Conservation (phyloP, 331 rosid genomes). For the Acacia concinna region DNA sequence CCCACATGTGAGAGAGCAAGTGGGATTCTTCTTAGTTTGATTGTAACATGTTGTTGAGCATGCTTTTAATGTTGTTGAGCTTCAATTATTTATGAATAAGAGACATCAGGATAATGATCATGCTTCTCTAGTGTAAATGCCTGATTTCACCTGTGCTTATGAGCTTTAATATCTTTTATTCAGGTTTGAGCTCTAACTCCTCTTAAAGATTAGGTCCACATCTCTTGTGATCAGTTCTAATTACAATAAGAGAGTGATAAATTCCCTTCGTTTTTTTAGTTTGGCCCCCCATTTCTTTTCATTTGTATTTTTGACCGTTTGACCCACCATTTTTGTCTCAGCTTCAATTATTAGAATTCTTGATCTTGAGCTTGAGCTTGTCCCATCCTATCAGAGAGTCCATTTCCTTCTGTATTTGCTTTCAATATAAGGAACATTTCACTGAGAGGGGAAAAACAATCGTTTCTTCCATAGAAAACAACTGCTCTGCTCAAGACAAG, state of each 20-base stretch:
- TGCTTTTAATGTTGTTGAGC: constrained; percentile 24
- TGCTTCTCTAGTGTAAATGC: constrained; percentile 17
- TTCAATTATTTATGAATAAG: constrained; percentile 32
- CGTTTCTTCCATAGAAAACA: neutral
- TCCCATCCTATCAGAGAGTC: neutral
- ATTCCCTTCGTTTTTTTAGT: neutral
- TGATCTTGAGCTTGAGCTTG: neutral
- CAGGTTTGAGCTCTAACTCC: neutral
- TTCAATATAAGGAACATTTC: neutral
- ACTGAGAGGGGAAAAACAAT: neutral
- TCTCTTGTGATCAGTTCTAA: neutral
- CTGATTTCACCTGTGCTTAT: constrained; percentile 6
- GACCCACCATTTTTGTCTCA: neutral
- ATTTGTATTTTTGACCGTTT: neutral
- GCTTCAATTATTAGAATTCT: neutral
- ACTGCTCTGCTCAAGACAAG: neutral
- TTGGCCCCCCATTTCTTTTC: neutral
- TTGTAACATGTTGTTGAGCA: constrained; percentile 26
- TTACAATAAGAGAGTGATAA: neutral
- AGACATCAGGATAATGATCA: constrained; percentile 11
- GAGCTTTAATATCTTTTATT: neutral
- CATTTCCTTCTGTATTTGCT: neutral
- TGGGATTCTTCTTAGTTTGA: constrained; percentile 25
- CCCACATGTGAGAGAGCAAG: neutral
- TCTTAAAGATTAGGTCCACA: neutral